phyloP scores from a whole-genome alignment of 1,139 yeast species.

The Candida sojae region DNA sequence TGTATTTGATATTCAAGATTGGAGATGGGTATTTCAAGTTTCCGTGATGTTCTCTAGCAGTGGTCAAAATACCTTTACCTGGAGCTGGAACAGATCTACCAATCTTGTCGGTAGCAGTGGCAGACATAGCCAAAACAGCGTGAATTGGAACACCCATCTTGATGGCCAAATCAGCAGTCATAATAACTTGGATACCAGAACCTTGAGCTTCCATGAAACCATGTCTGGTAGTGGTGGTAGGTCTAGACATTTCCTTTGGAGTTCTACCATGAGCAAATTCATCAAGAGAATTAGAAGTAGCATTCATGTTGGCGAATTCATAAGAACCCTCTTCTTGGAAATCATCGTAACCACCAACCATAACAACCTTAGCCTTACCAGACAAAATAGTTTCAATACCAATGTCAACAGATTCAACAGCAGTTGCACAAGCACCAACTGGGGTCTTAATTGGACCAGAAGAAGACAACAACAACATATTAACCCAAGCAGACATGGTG shows the following conservation, averaged over 20 bases:
- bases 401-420: constrained; percentile 93
- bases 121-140: constrained; percentile 90
- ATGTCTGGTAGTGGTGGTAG: constrained; percentile 91
- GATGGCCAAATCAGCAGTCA: constrained; percentile 92
- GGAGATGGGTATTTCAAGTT: constrained; percentile 79
- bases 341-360: constrained; percentile 99
- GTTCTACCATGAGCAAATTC: constrained; percentile 97
- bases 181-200: constrained; percentile 95
- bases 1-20: constrained; percentile 85
- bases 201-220: constrained; percentile 99
- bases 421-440: constrained; percentile 99
- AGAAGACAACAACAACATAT: constrained; percentile 94
- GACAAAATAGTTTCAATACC: constrained; percentile 92
- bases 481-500: constrained; percentile 99
- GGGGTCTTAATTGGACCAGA: constrained; percentile 99
- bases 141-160: constrained; percentile 99
- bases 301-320: constrained; percentile 98
- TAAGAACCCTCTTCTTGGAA: constrained; percentile 99
- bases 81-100: constrained; percentile 99
- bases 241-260: constrained; percentile 98
- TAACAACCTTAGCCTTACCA: constrained; percentile 93
- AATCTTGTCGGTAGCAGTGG: constrained; percentile 97
- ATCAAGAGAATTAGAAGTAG: constrained; percentile 84
- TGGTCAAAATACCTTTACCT: constrained; percentile 98
- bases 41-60: constrained; percentile 93